Evolutionary conservation across 768 basidiomycete genomes (phyloP), one percentile per base, ranked within the genome.

Genomic region (Calocera viscosa): DNA sequence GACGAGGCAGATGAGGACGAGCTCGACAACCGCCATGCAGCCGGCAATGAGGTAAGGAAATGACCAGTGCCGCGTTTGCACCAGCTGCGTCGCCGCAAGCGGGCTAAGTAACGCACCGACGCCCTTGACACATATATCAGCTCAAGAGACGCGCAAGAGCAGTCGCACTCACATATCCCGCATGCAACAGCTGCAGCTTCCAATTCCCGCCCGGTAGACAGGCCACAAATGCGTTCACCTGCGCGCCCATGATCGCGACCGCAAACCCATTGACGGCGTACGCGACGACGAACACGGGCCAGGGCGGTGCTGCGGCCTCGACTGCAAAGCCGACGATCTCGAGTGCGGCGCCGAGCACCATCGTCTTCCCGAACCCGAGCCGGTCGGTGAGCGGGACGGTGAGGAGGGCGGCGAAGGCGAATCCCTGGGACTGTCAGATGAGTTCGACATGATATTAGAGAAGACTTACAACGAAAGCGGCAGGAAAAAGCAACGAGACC

Each of bases 1-100:
- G 30, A 60, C 22, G 7, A 60, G 16, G 19, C 53, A 60, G 26
- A 93, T 75, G 2, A 84, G 64, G 16, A 81, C 40, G 0, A 81
- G 78, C 69, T 89, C 90, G 40, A 78, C 68, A 19, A 84, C 66
- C 0, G 88, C 84, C 19, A 94, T 69, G 0, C 84, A 87, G 0
- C 92, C 75, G 0, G 89, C 89, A 0, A 77, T 78, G 14, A 92
- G 79, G 72, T 86, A 94, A 73, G 92, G 88, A 73, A 88, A 87
- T 0, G 86, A 88, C 91, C 91, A 93, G 35, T 77, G 80, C 0
- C 69, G 74, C 26, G 83, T 71, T 66, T 84, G 83, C 0, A 88
- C 80, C 70, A 94, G 93, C 67, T 91, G 88, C 0, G 93, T 94
- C 0, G 91, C 82, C 0, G 87, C 84, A 16, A 94, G 80, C 1